A percentile compares a stretch with the other conserved stretches of the same genome.
Conservation (phyloP, 228 moss, liverwort and hornwort genomes). For the Sphagnum fallax region DNA sequence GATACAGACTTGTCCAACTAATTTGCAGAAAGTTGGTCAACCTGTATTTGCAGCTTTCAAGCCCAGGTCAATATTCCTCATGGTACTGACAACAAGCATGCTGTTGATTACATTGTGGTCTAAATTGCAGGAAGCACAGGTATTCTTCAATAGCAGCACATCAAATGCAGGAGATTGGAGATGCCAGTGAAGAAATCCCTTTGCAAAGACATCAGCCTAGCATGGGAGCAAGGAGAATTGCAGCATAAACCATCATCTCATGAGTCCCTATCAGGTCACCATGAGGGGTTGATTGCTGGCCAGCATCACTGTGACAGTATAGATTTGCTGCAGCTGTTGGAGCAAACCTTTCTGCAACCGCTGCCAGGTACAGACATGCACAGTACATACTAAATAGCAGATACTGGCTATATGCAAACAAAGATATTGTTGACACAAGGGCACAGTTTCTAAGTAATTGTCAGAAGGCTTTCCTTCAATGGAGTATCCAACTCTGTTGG, state of each 20-base stretch:
- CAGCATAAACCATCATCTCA: slow-evolving; percentile 25
- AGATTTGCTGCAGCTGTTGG: slow-evolving; percentile 9
- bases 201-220: slow-evolving; percentile 46
- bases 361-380: slow-evolving; percentile 19
- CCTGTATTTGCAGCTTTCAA: neutral
- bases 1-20: neutral
- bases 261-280: slow-evolving; percentile 16
- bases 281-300: slow-evolving; percentile 9
- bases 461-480: no score
- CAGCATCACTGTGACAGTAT: slow-evolving; percentile 19
- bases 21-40: neutral
- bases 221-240: slow-evolving; percentile 27
- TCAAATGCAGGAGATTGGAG: slow-evolving; percentile 42
- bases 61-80: neutral
- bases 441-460: no score
- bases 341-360: slow-evolving; percentile 16
- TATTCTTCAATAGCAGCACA: slow-evolving; percentile 31
- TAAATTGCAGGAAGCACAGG: slow-evolving; percentile 65
- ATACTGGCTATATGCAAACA: neutral
- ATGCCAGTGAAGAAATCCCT: slow-evolving; percentile 79
- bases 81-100: neutral
- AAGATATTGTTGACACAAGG: neutral
- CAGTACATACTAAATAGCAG: neutral
- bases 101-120: neutral
- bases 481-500: no score